Percentiles rank a stretch among this genome's conserved stretches.
Conservation (phyloP, 805 yeast genomes). For the Kazachstania bromeliacearum region DNA sequence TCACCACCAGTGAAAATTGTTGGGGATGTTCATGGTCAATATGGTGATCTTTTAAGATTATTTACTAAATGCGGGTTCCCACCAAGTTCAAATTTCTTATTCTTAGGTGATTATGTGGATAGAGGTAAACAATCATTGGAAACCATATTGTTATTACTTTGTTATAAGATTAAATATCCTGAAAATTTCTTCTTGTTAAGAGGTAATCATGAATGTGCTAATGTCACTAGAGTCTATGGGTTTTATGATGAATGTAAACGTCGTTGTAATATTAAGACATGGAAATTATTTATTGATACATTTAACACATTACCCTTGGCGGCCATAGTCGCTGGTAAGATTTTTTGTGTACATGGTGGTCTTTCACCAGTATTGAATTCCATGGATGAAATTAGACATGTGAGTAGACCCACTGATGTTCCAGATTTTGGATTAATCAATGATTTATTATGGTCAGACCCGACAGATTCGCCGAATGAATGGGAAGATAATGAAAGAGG, state of each 20-base stretch:
- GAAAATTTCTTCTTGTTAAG: conserved; percentile 87
- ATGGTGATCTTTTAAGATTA: conserved; percentile 78
- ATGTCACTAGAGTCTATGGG: conserved; percentile 92
- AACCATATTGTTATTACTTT: conserved; percentile 75
- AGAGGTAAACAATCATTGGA: conserved; percentile 94
- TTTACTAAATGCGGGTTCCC: conserved; percentile 97
- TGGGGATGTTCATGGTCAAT: conserved; percentile 96
- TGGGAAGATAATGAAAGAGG: conserved; percentile 84
- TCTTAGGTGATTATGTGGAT: conserved; percentile 94
- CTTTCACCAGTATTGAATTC: conserved; percentile 61
- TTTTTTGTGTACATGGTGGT: conserved; percentile 85
- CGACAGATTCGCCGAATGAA: conserved; percentile 46
- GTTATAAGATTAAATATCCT: conserved; percentile 94
- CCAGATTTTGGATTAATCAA: conserved; percentile 74
- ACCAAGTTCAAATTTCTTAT: conserved; percentile 83
- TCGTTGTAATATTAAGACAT: conserved; percentile 80
- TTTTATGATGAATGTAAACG: conserved; percentile 97
- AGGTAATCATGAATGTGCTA: conserved; percentile 97
- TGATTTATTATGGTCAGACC: conserved; percentile 78
- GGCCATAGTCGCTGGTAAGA: conserved; percentile 90
- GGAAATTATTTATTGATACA: conserved; percentile 91
- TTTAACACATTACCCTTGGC: conserved; percentile 94
- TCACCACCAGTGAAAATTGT: conserved; percentile 75
- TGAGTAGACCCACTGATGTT: conserved; percentile 73
- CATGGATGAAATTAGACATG: conserved; percentile 58